Evolutionary conservation across 2,329 filamentous ascomycete genomes (phyloP).

Genomic region (Trichoderma simmonsii): DNA sequence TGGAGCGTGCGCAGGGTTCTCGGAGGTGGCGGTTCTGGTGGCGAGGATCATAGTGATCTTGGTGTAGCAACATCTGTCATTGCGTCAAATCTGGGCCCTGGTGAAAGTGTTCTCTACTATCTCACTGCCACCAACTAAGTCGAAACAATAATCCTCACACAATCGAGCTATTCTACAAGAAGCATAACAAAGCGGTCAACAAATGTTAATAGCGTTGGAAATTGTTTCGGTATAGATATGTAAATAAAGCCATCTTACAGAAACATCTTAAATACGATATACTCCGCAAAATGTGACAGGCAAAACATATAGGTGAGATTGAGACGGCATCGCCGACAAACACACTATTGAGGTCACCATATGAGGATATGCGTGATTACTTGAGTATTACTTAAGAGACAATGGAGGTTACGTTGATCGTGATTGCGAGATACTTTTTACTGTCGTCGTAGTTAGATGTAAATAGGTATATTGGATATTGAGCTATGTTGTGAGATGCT

Average conservation of each 20-base stretch:
- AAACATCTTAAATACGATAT: background rate
- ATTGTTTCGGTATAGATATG: background rate
- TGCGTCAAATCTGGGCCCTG: background rate
- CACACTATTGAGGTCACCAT: background rate
- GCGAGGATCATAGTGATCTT: background rate
- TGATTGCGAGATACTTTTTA: background rate
- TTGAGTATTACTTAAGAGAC: background rate
- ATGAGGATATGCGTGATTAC: background rate
- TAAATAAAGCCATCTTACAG: background rate
- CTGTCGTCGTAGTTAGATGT: background rate
- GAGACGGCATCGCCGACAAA: background rate
- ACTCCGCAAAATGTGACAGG: background rate
- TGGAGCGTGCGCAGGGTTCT: slow-evolving; percentile 10
- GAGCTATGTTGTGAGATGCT: background rate
- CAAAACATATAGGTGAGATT: background rate
- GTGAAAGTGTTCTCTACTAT: background rate
- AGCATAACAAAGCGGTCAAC: background rate
- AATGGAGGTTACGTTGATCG: background rate
- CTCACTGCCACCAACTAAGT: background rate
- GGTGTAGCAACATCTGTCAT: background rate
- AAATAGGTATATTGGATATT: background rate
- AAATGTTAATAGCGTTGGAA: background rate
- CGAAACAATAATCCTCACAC: background rate
- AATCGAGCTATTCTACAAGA: background rate
- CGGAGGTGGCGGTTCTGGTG: slow-evolving; percentile 1